Conservation (phyloP, 805 yeast genomes). For the Starmerella kuoi region DNA sequence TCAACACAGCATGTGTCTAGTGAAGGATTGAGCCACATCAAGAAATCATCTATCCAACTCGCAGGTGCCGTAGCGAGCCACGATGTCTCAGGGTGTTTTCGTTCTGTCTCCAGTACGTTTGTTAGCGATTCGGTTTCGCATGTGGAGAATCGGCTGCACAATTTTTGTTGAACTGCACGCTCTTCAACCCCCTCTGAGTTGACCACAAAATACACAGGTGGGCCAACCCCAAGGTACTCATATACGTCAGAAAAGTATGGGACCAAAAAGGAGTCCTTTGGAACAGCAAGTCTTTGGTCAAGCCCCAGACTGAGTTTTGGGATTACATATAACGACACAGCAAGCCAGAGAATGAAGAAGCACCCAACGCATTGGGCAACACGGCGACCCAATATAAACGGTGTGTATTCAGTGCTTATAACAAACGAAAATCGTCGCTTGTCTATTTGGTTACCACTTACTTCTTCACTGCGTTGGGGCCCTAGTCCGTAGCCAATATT, state of each 20-base stretch:
- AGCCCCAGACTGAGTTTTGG: slow-evolving; percentile 68
- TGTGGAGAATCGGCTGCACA: slow-evolving; percentile 80
- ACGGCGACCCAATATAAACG: slow-evolving; percentile 40
- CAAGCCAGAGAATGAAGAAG: slow-evolving; percentile 49
- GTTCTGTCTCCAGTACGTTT: slow-evolving; percentile 75
- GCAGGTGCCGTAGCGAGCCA: slow-evolving; percentile 73
- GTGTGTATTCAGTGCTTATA: slow-evolving; percentile 47
- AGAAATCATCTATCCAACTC: slow-evolving; percentile 86
- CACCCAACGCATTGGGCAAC: slow-evolving; percentile 39
- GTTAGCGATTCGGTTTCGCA: slow-evolving; percentile 70
- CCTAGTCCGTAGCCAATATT: slow-evolving; percentile 37
- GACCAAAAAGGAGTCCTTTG: slow-evolving; percentile 67
- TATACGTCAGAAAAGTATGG: slow-evolving; percentile 69
- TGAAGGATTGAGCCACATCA: slow-evolving; percentile 76
- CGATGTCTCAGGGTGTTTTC: slow-evolving; percentile 49
- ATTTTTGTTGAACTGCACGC: slow-evolving; percentile 49
- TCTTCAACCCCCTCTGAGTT: slow-evolving; percentile 44
- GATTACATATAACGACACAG: slow-evolving; percentile 52
- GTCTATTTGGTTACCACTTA: slow-evolving; percentile 8
- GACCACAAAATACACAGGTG: slow-evolving; percentile 83
- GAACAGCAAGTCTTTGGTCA: slow-evolving; percentile 83
- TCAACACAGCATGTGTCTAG: slow-evolving; percentile 74
- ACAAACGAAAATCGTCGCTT: slow-evolving; percentile 13
- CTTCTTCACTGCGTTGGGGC: background rate
- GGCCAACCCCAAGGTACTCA: slow-evolving; percentile 67